Conservation (phyloP, 2,329 filamentous ascomycete species). For the Teratosphaeria nubilosa region DNA sequence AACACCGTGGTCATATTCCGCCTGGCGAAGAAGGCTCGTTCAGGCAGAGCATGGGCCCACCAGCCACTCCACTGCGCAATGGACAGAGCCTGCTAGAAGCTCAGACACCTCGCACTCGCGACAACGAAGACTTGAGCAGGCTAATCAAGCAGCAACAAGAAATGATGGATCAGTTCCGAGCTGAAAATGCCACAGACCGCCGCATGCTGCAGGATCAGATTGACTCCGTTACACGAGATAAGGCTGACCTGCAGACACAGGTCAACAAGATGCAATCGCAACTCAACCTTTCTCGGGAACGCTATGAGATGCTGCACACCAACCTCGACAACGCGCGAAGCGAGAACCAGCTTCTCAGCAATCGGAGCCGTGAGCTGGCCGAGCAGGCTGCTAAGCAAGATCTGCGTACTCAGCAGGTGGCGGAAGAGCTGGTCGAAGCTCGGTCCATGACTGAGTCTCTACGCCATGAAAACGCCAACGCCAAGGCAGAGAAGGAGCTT, state of each 20-base stretch:
- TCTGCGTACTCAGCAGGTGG: slow-evolving; percentile 77
- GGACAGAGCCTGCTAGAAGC: slow-evolving; percentile 16
- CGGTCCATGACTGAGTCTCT: slow-evolving; percentile 74
- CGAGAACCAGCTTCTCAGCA: slow-evolving; percentile 80
- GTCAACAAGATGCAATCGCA: slow-evolving; percentile 72
- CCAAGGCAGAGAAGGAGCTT: slow-evolving; percentile 88
- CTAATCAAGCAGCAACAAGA: slow-evolving; percentile 78
- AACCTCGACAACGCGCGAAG: slow-evolving; percentile 76
- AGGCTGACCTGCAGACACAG: slow-evolving; percentile 71
- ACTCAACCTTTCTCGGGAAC: slow-evolving; percentile 67
- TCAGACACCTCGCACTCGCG: slow-evolving; percentile 42
- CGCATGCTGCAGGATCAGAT: slow-evolving; percentile 76
- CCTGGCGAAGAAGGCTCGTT: slow-evolving; percentile 58
- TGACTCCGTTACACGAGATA: slow-evolving; percentile 70
- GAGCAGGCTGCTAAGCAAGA: slow-evolving; percentile 86
- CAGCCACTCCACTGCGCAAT: slow-evolving; percentile 36
- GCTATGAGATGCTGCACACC: slow-evolving; percentile 79
- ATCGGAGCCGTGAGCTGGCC: slow-evolving; percentile 63
- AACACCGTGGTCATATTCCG: slow-evolving; percentile 57
- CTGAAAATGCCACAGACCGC: slow-evolving; percentile 73
- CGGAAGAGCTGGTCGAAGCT: slow-evolving; percentile 83
- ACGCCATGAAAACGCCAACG: slow-evolving; percentile 80
- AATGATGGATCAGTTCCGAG: slow-evolving; percentile 81
- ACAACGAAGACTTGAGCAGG: slow-evolving; percentile 61
- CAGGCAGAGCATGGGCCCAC: slow-evolving; percentile 52